These are phyloP conservation scores for Madurella fahalii DNA, from an alignment of 2,329 filamentous ascomycete species.

Conservation along the genomic window DNA sequence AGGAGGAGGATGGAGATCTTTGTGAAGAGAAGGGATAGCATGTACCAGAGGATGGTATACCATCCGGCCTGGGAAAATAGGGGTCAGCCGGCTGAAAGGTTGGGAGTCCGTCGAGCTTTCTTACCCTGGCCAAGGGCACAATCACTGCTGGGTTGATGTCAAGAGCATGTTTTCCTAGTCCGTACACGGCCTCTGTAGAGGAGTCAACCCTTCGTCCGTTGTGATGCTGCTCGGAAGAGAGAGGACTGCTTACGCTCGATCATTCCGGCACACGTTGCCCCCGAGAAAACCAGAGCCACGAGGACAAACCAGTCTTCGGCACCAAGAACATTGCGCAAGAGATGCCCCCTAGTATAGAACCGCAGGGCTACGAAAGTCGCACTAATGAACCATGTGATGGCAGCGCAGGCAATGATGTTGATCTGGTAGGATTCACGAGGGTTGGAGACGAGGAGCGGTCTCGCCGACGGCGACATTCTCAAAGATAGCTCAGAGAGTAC, in stretches of 20 bases:
- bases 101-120: background rate
- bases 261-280: conserved; percentile 20
- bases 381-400: conserved; percentile 28
- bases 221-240: background rate
- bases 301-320: conserved; percentile 36
- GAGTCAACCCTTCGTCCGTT: background rate
- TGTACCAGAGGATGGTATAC: conserved; percentile 29
- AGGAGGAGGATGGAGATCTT: conserved; percentile 28
- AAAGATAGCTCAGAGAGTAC: too few species aligned
- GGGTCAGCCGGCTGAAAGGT: background rate
- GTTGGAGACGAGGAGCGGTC: conserved; percentile 9
- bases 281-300: conserved; percentile 30
- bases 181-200: conserved; percentile 17
- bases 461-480: background rate
- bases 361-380: conserved; percentile 34
- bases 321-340: conserved; percentile 34
- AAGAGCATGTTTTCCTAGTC: conserved; percentile 20
- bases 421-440: conserved; percentile 20
- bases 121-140: conserved; percentile 15
- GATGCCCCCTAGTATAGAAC: conserved; percentile 34
- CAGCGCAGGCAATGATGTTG: conserved; percentile 26
- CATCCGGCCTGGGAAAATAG: conserved; percentile 20
- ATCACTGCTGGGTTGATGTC: conserved; percentile 11
- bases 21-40: conserved; percentile 27
- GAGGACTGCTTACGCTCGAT: conserved; percentile 17